Percentiles rank a stretch among this genome's conserved stretches.
phyloP scores from a whole-genome alignment of 345 rosid genomes.

The Capsella bursapastoris region DNA sequence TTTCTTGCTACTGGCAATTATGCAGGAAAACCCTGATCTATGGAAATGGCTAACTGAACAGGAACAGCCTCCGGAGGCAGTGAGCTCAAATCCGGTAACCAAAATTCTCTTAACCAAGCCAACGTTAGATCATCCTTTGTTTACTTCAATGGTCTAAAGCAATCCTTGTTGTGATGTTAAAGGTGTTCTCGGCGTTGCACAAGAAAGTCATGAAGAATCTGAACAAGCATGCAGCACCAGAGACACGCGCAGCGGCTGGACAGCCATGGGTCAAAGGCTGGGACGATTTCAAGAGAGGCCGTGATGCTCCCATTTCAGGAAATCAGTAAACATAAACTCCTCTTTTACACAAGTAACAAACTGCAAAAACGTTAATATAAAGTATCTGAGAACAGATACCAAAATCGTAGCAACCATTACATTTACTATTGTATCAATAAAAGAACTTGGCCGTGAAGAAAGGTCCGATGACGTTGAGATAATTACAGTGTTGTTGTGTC shows the following conservation, averaged over 20 bases:
- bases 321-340: conserved; percentile 35
- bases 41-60: conserved; percentile 95
- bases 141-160: conserved; percentile 1
- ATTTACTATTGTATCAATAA: conserved; percentile 30
- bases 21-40: conserved; percentile 92
- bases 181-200: conserved; percentile 81
- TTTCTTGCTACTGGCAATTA: background rate
- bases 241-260: conserved; percentile 48
- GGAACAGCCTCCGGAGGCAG: conserved; percentile 86
- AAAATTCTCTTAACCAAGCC: background rate
- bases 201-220: conserved; percentile 58
- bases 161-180: conserved; percentile 16
- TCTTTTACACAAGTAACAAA: conserved; percentile 15
- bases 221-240: conserved; percentile 46
- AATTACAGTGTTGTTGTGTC: conserved; percentile 1
- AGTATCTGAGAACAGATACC: conserved; percentile 26
- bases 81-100: conserved; percentile 72
- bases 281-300: conserved; percentile 53
- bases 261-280: conserved; percentile 50
- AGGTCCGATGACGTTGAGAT: background rate
- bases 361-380: background rate
- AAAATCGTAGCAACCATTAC: background rate
- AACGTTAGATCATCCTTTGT: background rate
- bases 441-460: conserved; percentile 2
- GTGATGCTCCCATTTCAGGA: conserved; percentile 44